These are phyloP conservation scores for Rhytidiadelphus loreus DNA, from an alignment of 225 moss, liverwort and hornwort species.

Conservation along the genomic window DNA sequence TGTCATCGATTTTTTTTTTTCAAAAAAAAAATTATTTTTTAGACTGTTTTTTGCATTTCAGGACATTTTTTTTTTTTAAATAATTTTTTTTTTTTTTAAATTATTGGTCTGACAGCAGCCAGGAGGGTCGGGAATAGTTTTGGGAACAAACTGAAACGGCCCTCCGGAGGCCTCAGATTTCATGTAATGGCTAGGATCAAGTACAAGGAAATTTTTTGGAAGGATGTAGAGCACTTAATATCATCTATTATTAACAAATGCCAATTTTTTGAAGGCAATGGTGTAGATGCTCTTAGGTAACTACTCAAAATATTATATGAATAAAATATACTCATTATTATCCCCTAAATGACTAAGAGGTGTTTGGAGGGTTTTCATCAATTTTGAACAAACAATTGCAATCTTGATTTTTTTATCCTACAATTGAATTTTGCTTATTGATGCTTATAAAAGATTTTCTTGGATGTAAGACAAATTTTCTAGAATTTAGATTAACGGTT, in stretches of 20 bases:
- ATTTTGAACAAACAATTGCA: rapidly evolving
- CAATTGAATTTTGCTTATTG: rapidly evolving
- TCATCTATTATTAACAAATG: not conserved
- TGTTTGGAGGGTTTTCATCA: rapidly evolving
- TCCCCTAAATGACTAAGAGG: rapidly evolving
- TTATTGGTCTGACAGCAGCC: too few relatives aligned
- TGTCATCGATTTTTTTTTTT: too few relatives aligned
- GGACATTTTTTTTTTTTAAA: too few relatives aligned
- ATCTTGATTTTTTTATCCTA: not conserved
- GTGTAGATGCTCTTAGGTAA: not conserved
- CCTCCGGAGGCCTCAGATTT: too few relatives aligned
- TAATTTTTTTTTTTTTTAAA: too few relatives aligned
- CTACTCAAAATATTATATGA: too few relatives aligned
- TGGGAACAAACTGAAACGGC: too few relatives aligned
- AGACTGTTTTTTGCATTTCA: too few relatives aligned
- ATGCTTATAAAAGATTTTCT: not conserved
- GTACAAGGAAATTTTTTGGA: rapidly evolving
- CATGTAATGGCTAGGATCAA: not conserved
- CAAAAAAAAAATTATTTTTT: too few relatives aligned
- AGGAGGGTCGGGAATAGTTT: too few relatives aligned
- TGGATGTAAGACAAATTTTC: not conserved
- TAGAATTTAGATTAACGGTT: not conserved
- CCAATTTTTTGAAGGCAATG: not conserved
- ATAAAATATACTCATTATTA: not conserved
- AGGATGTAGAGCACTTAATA: not conserved